These are phyloP conservation scores for Rubia peregrina DNA, from an alignment of 305 asterid species.

Conservation along the genomic window DNA sequence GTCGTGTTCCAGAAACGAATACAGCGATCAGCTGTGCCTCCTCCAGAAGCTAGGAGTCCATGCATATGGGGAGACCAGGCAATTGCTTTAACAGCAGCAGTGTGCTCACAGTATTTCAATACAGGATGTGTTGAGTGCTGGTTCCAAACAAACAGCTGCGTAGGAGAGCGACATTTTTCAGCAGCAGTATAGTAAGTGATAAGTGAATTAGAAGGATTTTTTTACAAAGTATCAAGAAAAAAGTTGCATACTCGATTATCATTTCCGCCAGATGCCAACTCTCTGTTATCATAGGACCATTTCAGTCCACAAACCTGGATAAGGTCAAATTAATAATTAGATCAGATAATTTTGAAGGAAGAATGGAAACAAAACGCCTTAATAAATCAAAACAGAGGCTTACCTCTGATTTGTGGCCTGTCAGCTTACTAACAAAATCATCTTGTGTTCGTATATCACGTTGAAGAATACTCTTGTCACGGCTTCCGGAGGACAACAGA, in stretches of 20 bases:
- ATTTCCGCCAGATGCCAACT: conserved; percentile 97
- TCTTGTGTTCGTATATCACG: conserved; percentile 73
- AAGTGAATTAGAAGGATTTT: conserved; percentile 5
- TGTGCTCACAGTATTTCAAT: conserved; percentile 81
- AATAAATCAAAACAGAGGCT: conserved; percentile 8
- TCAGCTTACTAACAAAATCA: conserved; percentile 70
- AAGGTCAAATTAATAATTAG: conserved; percentile 7
- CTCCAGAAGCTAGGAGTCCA: conserved; percentile 96
- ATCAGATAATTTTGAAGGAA: background rate
- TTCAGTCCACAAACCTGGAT: conserved; percentile 93
- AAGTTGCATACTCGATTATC: conserved; percentile 66
- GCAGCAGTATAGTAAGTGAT: conserved; percentile 3
- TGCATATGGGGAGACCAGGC: conserved; percentile 99
- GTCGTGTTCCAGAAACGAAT: conserved; percentile 96
- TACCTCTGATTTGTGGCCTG: conserved; percentile 96
- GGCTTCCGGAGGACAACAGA: conserved; percentile 77
- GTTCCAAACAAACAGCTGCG: conserved; percentile 94
- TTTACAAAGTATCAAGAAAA: conserved; percentile 4
- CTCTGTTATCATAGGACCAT: conserved; percentile 94
- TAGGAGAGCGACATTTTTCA: conserved; percentile 8
- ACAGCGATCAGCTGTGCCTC: conserved; percentile 97
- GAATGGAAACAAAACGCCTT: background rate
- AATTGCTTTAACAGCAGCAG: conserved; percentile 97
- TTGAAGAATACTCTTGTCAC: conserved; percentile 88
- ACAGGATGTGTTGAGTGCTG: conserved; percentile 85